These are phyloP conservation scores for Bothriochloa decipiens DNA, from an alignment of 176 grass and related monocot species.

Conservation along the genomic window DNA sequence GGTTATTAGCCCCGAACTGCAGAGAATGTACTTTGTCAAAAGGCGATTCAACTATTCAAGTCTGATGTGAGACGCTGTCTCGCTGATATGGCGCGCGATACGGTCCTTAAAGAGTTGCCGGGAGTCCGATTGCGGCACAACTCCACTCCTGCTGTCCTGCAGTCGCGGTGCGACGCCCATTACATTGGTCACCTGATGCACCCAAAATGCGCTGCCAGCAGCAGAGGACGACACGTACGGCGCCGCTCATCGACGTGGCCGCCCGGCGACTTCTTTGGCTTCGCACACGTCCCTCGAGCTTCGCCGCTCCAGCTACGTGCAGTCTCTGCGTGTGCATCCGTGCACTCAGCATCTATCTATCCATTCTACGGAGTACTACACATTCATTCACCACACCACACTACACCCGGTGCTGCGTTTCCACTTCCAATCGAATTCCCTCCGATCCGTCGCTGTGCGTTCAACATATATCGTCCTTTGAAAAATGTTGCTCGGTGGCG, in stretches of 20 bases:
- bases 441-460: too few species aligned
- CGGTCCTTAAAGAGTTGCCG: too few species aligned
- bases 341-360: too few species aligned
- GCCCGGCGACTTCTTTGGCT: background rate
- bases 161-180: background rate
- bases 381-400: too few species aligned
- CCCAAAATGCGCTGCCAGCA: background rate
- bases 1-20: too few species aligned
- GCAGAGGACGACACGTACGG: background rate
- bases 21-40: too few species aligned
- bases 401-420: background rate
- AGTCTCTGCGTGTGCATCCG: background rate
- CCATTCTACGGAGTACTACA: too few species aligned
- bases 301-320: background rate
- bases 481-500: background rate
- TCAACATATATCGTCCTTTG: background rate
- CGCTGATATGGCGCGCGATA: too few species aligned
- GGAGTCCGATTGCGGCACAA: background rate
- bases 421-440: background rate
- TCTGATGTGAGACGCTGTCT: too few species aligned
- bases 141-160: background rate
- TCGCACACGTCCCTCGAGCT: too few species aligned
- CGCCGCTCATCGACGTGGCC: slow-evolving; percentile 1
- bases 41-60: too few species aligned
- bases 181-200: background rate